Conservation (phyloP, 148 eudicot species). For the Talinum fruticosum region DNA sequence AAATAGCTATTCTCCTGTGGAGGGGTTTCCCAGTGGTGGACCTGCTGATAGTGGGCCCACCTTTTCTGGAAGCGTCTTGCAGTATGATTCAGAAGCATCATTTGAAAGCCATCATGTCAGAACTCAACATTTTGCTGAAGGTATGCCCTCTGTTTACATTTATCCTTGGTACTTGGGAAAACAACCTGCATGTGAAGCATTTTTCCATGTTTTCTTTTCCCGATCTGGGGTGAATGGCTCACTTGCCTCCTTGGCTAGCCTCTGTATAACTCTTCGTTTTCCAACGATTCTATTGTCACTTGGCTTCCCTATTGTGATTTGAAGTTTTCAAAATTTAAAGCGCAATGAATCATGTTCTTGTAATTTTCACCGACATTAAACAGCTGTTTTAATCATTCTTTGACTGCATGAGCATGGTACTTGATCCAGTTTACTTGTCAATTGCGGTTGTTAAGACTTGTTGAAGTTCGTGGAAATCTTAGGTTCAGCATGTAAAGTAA, state of each 20-base stretch:
- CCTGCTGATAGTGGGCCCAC: conserved; percentile 42
- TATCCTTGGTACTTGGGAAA: neutral
- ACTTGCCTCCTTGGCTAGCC: neutral
- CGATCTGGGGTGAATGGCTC: neutral
- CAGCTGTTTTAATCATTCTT: neutral
- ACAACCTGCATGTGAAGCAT: conserved; percentile 2
- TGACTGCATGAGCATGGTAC: conserved; percentile 1
- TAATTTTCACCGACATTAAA: neutral
- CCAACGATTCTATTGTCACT: neutral
- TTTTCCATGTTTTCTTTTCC: neutral
- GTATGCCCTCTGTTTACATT: conserved; percentile 25
- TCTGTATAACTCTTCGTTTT: neutral
- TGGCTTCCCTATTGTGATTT: neutral
- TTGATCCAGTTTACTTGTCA: neutral
- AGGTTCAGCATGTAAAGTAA: too few species aligned
- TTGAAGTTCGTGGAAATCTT: too few species aligned
- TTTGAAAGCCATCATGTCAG: conserved; percentile 29
- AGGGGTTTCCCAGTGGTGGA: conserved; percentile 27
- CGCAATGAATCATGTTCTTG: neutral
- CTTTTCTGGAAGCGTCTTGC: conserved; percentile 37
- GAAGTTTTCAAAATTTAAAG: neutral
- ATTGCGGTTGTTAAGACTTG: neutral
- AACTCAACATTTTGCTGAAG: conserved; percentile 24
- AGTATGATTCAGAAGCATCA: conserved; percentile 42
- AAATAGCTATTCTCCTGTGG: conserved; percentile 27